phyloP scores from a whole-genome alignment of 805 yeast genomes.

The Yamadazyma insecticola region DNA sequence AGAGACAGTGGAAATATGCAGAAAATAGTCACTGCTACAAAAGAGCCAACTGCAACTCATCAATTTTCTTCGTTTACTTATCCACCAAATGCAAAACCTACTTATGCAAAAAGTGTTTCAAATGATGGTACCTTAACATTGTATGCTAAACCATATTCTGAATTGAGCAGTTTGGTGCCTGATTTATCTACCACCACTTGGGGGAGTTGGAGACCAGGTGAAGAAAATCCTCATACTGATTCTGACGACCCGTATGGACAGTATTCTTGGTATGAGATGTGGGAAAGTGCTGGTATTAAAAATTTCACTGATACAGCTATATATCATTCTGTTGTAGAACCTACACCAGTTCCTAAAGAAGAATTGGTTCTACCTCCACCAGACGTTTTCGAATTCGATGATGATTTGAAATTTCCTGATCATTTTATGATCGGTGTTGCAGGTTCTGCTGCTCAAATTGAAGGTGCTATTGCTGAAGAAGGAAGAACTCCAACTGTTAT shows the following conservation, averaged over 20 bases:
- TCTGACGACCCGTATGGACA: slow-evolving; percentile 17
- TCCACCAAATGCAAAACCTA: slow-evolving; percentile 3
- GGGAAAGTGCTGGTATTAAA: slow-evolving; percentile 10
- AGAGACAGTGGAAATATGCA: too few relatives aligned
- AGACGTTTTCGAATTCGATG: slow-evolving; percentile 12
- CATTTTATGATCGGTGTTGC: slow-evolving; percentile 25
- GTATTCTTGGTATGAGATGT: slow-evolving; percentile 15
- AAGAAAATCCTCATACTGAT: slow-evolving; percentile 12
- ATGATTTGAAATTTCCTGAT: slow-evolving; percentile 11
- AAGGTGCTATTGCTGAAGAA: slow-evolving; percentile 31
- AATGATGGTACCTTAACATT: slow-evolving; percentile 1
- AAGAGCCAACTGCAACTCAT: slow-evolving; percentile 1
- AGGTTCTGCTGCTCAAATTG: slow-evolving; percentile 30
- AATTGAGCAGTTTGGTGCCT: slow-evolving; percentile 4
- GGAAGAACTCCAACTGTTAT: slow-evolving; percentile 26
- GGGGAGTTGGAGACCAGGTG: slow-evolving; percentile 14
- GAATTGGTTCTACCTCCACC: slow-evolving; percentile 12
- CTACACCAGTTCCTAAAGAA: slow-evolving; percentile 14
- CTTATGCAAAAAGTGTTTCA: slow-evolving; percentile 3
- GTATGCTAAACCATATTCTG: slow-evolving; percentile 5
- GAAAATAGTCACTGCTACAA: too few relatives aligned
- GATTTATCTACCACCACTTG: slow-evolving; percentile 14
- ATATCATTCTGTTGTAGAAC: slow-evolving; percentile 14
- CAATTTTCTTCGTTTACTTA: slow-evolving; percentile 1
- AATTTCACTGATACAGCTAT: slow-evolving; percentile 13